Conservation (phyloP, 1,284 basidiomycete species). For the Gomphus bonarii region DNA sequence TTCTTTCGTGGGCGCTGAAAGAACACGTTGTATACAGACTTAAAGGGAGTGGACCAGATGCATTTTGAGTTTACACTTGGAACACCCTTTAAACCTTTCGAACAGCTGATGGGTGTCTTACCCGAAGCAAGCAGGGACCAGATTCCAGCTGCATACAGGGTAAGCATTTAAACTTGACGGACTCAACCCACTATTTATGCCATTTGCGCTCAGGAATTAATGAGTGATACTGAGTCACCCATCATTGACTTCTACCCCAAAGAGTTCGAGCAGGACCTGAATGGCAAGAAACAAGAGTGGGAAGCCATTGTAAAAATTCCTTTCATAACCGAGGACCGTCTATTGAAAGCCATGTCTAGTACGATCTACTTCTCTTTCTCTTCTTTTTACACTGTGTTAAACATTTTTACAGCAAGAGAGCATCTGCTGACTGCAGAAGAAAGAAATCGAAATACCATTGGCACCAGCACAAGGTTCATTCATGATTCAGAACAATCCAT, state of each 20-base stretch:
- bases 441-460: slow-evolving; percentile 65
- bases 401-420: slow-evolving; percentile 46
- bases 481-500: slow-evolving; percentile 59
- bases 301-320: slow-evolving; percentile 99
- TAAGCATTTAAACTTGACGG: slow-evolving; percentile 23
- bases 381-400: slow-evolving; percentile 6
- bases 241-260: slow-evolving; percentile 93
- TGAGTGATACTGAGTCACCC: slow-evolving; percentile 79
- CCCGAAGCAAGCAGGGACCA: slow-evolving; percentile 84
- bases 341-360: slow-evolving; percentile 80
- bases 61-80: slow-evolving; percentile 82
- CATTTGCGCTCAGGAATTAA: slow-evolving; percentile 56
- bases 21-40: slow-evolving; percentile 38
- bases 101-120: slow-evolving; percentile 97
- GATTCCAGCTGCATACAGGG: slow-evolving; percentile 79
- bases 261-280: slow-evolving; percentile 88
- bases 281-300: slow-evolving; percentile 99
- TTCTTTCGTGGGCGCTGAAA: background rate
- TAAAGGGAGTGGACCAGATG: slow-evolving; percentile 71
- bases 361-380: slow-evolving; percentile 18
- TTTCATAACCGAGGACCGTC: slow-evolving; percentile 82
- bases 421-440: slow-evolving; percentile 75
- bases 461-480: slow-evolving; percentile 72
- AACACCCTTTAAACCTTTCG: slow-evolving; percentile 86
- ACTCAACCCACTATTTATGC: background rate